Percentiles rank a stretch among this genome's conserved stretches.
These are phyloP conservation scores for Juglanconis sp. DNA, from an alignment of 2,329 filamentous ascomycete species.

Conservation along the genomic window DNA sequence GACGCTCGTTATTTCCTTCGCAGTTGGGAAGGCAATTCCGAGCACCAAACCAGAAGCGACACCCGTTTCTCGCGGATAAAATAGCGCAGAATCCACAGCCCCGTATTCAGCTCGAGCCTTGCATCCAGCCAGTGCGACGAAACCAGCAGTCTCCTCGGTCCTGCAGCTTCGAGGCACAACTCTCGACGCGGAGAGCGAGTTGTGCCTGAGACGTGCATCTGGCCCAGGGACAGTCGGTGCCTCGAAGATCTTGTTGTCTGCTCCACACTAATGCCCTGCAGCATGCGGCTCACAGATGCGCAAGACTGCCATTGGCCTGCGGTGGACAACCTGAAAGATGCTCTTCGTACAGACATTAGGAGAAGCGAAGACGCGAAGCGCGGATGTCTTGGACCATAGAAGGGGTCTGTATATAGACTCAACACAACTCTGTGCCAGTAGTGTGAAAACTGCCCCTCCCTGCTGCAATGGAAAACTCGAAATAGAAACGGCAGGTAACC, in stretches of 20 bases:
- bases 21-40: neutral
- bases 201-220: neutral
- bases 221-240: neutral
- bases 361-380: neutral
- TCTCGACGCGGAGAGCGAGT: neutral
- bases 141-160: neutral
- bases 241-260: neutral
- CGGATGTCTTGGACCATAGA: neutral
- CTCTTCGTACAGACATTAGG: neutral
- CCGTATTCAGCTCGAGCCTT: conserved; percentile 6
- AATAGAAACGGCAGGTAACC: neutral
- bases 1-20: neutral
- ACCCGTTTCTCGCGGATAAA: neutral
- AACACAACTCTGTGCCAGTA: neutral
- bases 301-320: neutral
- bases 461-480: neutral
- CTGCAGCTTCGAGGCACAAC: neutral
- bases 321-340: neutral
- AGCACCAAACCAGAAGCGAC: neutral
- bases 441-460: too few species aligned
- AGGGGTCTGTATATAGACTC: neutral
- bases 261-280: conserved; percentile 7
- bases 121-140: neutral
- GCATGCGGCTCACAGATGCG: neutral
- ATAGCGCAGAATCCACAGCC: conserved; percentile 10